A percentile compares a stretch with the other conserved stretches of the same genome.
phyloP scores from a whole-genome alignment of 768 basidiomycete genomes.

The Lentinula edodes region DNA sequence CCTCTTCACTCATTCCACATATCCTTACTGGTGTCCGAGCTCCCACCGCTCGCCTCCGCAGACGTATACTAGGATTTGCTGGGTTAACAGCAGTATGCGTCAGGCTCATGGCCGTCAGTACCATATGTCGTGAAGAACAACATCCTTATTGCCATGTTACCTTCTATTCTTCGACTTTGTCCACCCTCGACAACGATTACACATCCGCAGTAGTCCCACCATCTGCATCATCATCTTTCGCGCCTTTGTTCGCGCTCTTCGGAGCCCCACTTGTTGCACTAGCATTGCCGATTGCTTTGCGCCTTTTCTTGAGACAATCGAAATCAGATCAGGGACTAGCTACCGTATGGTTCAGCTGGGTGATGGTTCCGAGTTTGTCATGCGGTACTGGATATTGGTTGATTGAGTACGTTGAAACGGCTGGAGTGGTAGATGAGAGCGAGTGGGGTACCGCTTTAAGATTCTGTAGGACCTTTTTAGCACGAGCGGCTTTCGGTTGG shows the following conservation, averaged over 20 bases:
- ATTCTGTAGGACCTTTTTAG: slow-evolving; percentile 51
- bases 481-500: slow-evolving; percentile 48
- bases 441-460: slow-evolving; percentile 42
- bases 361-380: slow-evolving; percentile 54
- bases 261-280: slow-evolving; percentile 16
- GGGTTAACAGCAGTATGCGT: slow-evolving; percentile 59
- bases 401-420: slow-evolving; percentile 72
- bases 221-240: slow-evolving; percentile 26
- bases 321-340: slow-evolving; percentile 75
- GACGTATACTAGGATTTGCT: slow-evolving; percentile 72
- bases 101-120: slow-evolving; percentile 75
- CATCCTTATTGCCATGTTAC: slow-evolving; percentile 85
- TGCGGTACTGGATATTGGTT: slow-evolving; percentile 69
- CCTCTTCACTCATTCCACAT: slow-evolving; percentile 56
- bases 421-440: slow-evolving; percentile 31
- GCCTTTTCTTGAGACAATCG: slow-evolving; percentile 55
- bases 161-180: slow-evolving; percentile 74
- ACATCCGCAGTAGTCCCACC: slow-evolving; percentile 51
- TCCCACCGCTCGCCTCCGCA: slow-evolving; percentile 62
- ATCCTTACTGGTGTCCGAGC: slow-evolving; percentile 61
- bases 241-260: slow-evolving; percentile 16
- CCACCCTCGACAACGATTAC: slow-evolving; percentile 56
- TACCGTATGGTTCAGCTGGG: slow-evolving; percentile 50
- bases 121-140: slow-evolving; percentile 93
- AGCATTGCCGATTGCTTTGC: slow-evolving; percentile 47